Percentiles rank a stretch among this genome's conserved stretches.
Conservation (phyloP, 2,329 filamentous ascomycete species). For the Aspergillus alliaceus region DNA sequence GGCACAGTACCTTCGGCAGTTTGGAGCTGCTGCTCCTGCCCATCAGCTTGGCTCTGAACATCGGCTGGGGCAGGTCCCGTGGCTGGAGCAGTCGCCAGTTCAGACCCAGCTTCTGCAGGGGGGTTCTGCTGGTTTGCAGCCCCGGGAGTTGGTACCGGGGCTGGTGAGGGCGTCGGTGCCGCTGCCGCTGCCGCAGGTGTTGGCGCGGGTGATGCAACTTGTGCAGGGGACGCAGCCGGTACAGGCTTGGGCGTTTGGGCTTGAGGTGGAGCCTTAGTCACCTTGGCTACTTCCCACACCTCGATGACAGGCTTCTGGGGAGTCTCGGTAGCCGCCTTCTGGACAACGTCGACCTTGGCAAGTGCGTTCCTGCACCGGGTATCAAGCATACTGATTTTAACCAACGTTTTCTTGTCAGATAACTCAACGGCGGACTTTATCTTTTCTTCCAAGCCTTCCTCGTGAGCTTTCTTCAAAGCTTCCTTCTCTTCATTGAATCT, state of each 20-base stretch:
- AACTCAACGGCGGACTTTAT: slow-evolving; percentile 65
- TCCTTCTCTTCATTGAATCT: slow-evolving; percentile 43
- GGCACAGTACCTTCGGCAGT: slow-evolving; percentile 17
- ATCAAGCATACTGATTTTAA: slow-evolving; percentile 77
- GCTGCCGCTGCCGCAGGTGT: slow-evolving; percentile 17
- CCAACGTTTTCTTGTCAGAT: slow-evolving; percentile 70
- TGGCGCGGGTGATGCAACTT: slow-evolving; percentile 20
- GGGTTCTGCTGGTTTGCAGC: slow-evolving; percentile 5
- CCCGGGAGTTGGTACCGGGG: slow-evolving; percentile 12
- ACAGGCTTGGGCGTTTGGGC: slow-evolving; percentile 30
- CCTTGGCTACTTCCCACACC: slow-evolving; percentile 81
- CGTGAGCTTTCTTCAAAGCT: slow-evolving; percentile 47
- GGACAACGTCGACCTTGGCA: slow-evolving; percentile 75
- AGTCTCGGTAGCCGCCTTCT: slow-evolving; percentile 80
- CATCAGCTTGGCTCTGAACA: slow-evolving; percentile 13
- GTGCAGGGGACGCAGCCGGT: slow-evolving; percentile 19
- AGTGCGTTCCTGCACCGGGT: slow-evolving; percentile 63
- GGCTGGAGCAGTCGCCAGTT: background rate
- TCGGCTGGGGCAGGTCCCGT: slow-evolving; percentile 10
- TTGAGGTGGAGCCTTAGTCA: slow-evolving; percentile 54
- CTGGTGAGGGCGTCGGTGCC: slow-evolving; percentile 10
- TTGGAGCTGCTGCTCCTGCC: slow-evolving; percentile 14
- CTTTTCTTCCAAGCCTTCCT: slow-evolving; percentile 58
- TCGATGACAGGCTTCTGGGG: slow-evolving; percentile 80
- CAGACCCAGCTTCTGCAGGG: slow-evolving; percentile 14